Evolutionary conservation across 352 stramenopile species (phyloP).

Genomic region (Halophytophthora polymorphica): DNA sequence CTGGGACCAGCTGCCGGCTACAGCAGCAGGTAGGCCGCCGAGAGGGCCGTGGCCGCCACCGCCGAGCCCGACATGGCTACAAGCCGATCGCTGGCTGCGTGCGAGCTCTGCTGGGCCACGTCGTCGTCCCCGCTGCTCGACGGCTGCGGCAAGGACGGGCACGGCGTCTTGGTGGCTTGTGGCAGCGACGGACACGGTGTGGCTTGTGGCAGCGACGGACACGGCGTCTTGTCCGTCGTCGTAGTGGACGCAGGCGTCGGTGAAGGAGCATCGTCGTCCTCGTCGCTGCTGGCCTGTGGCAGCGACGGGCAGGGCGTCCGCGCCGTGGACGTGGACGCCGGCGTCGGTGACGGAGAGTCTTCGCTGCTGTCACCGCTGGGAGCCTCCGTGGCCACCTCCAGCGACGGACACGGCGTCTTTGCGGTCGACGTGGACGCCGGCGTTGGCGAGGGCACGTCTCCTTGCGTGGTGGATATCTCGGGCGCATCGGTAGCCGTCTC

Average conservation of each 20-base stretch:
- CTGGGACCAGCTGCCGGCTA: conserved; percentile 18
- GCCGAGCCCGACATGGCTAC: conserved; percentile 10
- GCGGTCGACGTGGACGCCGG: background rate
- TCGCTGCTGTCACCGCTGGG: no score
- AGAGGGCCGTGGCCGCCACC: conserved; percentile 30
- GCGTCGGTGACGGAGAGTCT: background rate
- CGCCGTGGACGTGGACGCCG: conserved; percentile 1
- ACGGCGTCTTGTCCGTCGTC: conserved; percentile 14
- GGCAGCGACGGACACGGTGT: background rate
- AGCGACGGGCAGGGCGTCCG: conserved; percentile 6
- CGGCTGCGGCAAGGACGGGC: conserved; percentile 25
- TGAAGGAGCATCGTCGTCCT: conserved; percentile 1
- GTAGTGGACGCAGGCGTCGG: conserved; percentile 3
- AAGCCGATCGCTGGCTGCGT: conserved; percentile 15
- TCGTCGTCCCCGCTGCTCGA: conserved; percentile 16
- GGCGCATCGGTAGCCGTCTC: conserved; percentile 1
- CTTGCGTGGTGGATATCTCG: background rate
- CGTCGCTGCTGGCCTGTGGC: background rate
- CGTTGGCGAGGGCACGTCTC: background rate
- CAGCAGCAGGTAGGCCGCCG: conserved; percentile 41
- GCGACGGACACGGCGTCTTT: no score
- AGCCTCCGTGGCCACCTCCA: no score
- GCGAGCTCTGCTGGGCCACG: conserved; percentile 22
- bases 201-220: conserved; percentile 3
- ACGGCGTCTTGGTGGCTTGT: conserved; percentile 10